Evolutionary conservation across 352 stramenopile species (phyloP).

Genomic region (Albugo laibachii): DNA sequence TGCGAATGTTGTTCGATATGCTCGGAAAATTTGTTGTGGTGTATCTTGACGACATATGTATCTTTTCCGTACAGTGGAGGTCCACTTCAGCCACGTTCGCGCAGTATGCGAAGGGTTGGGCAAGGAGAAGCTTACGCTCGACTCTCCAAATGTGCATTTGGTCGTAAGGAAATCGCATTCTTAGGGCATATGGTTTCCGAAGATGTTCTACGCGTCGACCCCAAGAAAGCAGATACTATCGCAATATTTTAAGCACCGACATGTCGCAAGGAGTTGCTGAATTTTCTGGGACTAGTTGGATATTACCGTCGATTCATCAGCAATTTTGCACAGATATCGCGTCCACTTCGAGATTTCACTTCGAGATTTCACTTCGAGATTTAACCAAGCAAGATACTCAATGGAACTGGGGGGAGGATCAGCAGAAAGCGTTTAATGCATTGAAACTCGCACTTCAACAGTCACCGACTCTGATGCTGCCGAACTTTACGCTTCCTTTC

Average conservation of each 20-base stretch:
- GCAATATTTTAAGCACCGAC: slow-evolving; percentile 2
- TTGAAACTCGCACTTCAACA: slow-evolving; percentile 5
- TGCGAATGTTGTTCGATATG: slow-evolving; percentile 3
- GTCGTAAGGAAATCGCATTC: slow-evolving; percentile 7
- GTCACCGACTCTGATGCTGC: slow-evolving; percentile 4
- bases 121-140: background rate
- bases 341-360: slow-evolving; percentile 9
- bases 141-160: slow-evolving; percentile 7
- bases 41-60: slow-evolving; percentile 1
- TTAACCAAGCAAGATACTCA: slow-evolving; percentile 1
- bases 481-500: slow-evolving; percentile 4
- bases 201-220: slow-evolving; percentile 5
- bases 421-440: slow-evolving; percentile 2
- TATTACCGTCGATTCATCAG: slow-evolving; percentile 12
- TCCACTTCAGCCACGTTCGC: background rate
- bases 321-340: slow-evolving; percentile 5
- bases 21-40: slow-evolving; percentile 1
- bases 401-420: slow-evolving; percentile 1
- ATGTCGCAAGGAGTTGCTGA: slow-evolving; percentile 5
- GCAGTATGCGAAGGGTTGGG: slow-evolving; percentile 2
- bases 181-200: slow-evolving; percentile 12
- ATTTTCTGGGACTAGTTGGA: slow-evolving; percentile 9
- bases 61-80: background rate
- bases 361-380: slow-evolving; percentile 4
- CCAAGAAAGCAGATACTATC: slow-evolving; percentile 4